phyloP scores from a whole-genome alignment of 306 rosid species.

The Cicer judaicum region DNA sequence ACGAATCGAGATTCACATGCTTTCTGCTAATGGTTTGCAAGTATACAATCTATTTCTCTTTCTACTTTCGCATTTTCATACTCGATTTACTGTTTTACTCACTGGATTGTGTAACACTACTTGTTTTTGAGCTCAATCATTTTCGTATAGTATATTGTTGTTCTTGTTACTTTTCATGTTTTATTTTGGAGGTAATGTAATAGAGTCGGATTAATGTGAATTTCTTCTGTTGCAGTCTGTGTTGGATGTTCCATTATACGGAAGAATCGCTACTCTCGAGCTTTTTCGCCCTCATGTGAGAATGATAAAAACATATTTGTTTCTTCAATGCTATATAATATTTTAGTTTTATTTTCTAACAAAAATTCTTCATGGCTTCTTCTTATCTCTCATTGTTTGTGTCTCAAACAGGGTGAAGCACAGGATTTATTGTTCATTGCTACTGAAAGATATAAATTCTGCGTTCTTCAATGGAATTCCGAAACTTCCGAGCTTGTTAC shows the following conservation, averaged over 20 bases:
- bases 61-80: neutral
- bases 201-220: neutral
- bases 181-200: slow-evolving; percentile 3
- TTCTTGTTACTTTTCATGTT: neutral
- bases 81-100: neutral
- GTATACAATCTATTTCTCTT: slow-evolving; percentile 42
- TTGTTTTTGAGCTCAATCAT: slow-evolving; percentile 3
- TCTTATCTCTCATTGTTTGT: neutral
- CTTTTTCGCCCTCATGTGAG: slow-evolving; percentile 97
- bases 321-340: neutral
- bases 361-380: neutral
- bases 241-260: slow-evolving; percentile 94
- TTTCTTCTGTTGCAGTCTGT: slow-evolving; percentile 63
- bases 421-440: slow-evolving; percentile 93
- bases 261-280: slow-evolving; percentile 93
- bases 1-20: slow-evolving; percentile 90
- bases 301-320: neutral
- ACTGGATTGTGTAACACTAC: neutral
- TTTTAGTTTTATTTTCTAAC: neutral
- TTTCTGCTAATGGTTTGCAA: slow-evolving; percentile 92
- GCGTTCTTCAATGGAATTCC: slow-evolving; percentile 97
- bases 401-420: slow-evolving; percentile 75
- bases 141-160: neutral
- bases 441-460: slow-evolving; percentile 95
- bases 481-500: slow-evolving; percentile 80